Conservation (phyloP, 2,329 filamentous ascomycete genomes). For the Mariannaea elegans region DNA sequence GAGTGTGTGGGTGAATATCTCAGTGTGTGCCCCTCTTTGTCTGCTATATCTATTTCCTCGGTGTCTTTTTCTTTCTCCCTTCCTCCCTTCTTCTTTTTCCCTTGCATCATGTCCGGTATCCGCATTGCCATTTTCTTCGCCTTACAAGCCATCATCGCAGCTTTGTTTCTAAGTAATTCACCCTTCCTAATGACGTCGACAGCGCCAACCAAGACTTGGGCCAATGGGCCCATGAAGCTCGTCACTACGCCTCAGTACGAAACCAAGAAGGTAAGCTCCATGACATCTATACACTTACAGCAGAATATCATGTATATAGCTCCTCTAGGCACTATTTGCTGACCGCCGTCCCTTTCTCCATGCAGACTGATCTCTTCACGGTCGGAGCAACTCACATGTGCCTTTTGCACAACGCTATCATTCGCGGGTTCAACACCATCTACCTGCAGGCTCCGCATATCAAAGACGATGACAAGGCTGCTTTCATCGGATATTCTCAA, state of each 20-base stretch:
- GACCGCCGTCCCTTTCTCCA: not conserved
- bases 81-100: slow-evolving; percentile 6
- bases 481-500: slow-evolving; percentile 66
- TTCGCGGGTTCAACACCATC: slow-evolving; percentile 71
- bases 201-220: slow-evolving; percentile 54
- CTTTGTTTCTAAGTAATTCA: slow-evolving; percentile 46
- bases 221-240: slow-evolving; percentile 63
- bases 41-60: not conserved
- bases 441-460: slow-evolving; percentile 66
- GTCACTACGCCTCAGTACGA: slow-evolving; percentile 62
- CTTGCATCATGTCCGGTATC: slow-evolving; percentile 32
- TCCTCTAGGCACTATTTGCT: not conserved
- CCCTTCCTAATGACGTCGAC: slow-evolving; percentile 46
- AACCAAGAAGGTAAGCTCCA: slow-evolving; percentile 57
- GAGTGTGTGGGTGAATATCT: not conserved
- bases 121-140: slow-evolving; percentile 39
- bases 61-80: not conserved
- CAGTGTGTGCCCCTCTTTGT: slow-evolving; percentile 5
- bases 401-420: slow-evolving; percentile 68
- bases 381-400: slow-evolving; percentile 69
- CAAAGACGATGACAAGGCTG: slow-evolving; percentile 58
- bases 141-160: slow-evolving; percentile 42
- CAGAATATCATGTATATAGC: too few relatives aligned
- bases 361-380: slow-evolving; percentile 65
- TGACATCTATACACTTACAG: too few relatives aligned